phyloP scores from a whole-genome alignment of 441 rosid species.

The Erodium chrysanthum region DNA sequence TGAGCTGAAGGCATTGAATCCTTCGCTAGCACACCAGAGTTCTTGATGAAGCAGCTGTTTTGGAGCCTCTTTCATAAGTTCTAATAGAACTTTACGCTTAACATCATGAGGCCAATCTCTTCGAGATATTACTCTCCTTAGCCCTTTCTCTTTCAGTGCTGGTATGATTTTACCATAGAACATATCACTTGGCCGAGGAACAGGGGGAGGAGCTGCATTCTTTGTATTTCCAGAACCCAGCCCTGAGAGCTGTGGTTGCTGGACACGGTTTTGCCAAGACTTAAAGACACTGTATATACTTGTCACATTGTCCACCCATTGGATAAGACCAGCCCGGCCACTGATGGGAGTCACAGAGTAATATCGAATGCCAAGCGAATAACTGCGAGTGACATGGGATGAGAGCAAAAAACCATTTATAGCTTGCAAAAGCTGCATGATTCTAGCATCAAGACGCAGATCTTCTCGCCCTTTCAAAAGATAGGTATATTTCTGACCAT shows the following conservation, averaged over 20 bases:
- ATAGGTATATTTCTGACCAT: slow-evolving; percentile 80
- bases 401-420: slow-evolving; percentile 64
- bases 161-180: slow-evolving; percentile 98
- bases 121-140: slow-evolving; percentile 90
- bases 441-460: slow-evolving; percentile 98
- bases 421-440: slow-evolving; percentile 96
- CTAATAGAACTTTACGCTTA: slow-evolving; percentile 88
- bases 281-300: slow-evolving; percentile 92
- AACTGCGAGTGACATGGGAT: slow-evolving; percentile 44
- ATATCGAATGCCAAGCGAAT: slow-evolving; percentile 66
- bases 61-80: slow-evolving; percentile 94
- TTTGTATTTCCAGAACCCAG: slow-evolving; percentile 50
- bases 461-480: slow-evolving; percentile 97
- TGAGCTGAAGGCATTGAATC: slow-evolving; percentile 84
- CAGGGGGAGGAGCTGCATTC: slow-evolving; percentile 49
- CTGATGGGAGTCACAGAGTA: slow-evolving; percentile 97
- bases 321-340: slow-evolving; percentile 97
- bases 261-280: slow-evolving; percentile 88
- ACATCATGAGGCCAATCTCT: slow-evolving; percentile 99
- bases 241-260: slow-evolving; percentile 61
- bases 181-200: slow-evolving; percentile 98
- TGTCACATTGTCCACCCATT: slow-evolving; percentile 91
- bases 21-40: slow-evolving; percentile 99
- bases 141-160: slow-evolving; percentile 96
- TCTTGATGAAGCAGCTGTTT: slow-evolving; percentile 86